Conservation (phyloP, 1,139 yeast species). For the Blastobotrys elegans region DNA sequence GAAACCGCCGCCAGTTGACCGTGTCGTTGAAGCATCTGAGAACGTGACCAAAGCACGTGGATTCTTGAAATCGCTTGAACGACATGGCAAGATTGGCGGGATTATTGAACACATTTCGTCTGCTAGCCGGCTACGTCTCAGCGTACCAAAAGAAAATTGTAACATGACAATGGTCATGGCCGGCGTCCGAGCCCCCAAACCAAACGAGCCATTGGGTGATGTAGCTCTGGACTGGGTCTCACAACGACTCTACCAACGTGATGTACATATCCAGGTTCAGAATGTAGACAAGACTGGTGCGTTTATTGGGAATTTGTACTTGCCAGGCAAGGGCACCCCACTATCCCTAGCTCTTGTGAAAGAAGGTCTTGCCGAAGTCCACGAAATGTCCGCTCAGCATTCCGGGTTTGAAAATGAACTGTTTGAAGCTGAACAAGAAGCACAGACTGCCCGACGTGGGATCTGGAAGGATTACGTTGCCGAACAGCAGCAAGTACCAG, state of each 20-base stretch:
- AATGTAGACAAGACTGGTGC: slow-evolving; percentile 76
- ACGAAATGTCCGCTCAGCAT: slow-evolving; percentile 58
- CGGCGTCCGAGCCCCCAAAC: slow-evolving; percentile 51
- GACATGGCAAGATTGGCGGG: slow-evolving; percentile 59
- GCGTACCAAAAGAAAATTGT: slow-evolving; percentile 67
- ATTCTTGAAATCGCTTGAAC: slow-evolving; percentile 62
- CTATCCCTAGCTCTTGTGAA: slow-evolving; percentile 57
- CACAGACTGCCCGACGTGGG: slow-evolving; percentile 53
- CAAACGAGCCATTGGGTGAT: slow-evolving; percentile 44
- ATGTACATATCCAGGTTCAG: slow-evolving; percentile 62
- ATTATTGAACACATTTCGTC: slow-evolving; percentile 68
- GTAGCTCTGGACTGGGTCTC: slow-evolving; percentile 54
- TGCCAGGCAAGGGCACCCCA: slow-evolving; percentile 51
- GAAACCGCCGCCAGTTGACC: slow-evolving; percentile 53
- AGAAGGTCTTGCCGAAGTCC: slow-evolving; percentile 61
- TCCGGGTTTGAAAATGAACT: slow-evolving; percentile 53
- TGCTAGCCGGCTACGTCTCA: slow-evolving; percentile 61
- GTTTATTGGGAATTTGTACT: slow-evolving; percentile 66
- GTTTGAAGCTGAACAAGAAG: slow-evolving; percentile 57
- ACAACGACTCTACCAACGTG: slow-evolving; percentile 61
- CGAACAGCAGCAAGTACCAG: slow-evolving; percentile 21
- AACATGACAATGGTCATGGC: slow-evolving; percentile 69
- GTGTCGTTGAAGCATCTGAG: slow-evolving; percentile 78
- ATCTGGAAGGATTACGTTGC: slow-evolving; percentile 55
- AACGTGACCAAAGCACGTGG: slow-evolving; percentile 66